Evolutionary conservation across 106 monocot genomes (phyloP).

Genomic region (Dendrobium nobile): DNA sequence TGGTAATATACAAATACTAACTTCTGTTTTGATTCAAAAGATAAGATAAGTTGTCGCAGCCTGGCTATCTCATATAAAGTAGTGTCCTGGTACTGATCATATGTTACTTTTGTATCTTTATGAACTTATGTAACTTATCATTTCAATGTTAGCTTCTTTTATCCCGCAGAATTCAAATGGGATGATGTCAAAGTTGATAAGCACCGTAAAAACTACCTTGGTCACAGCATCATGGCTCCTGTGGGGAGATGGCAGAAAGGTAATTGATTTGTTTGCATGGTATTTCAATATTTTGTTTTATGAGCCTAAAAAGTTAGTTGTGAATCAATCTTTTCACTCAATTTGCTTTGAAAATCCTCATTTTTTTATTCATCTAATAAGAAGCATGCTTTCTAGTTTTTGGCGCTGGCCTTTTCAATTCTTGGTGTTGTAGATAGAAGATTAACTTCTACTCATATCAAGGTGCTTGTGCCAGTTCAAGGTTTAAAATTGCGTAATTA

Average conservation of each 20-base stretch:
- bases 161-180: conserved; percentile 83
- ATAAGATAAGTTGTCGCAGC: background rate
- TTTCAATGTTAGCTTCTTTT: conserved; percentile 2
- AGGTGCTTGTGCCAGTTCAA: too few relatives aligned
- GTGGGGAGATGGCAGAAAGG: conserved; percentile 99
- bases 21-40: background rate
- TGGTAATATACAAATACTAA: too few relatives aligned
- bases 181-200: conserved; percentile 99
- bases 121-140: background rate
- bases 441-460: too few relatives aligned
- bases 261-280: conserved; percentile 15
- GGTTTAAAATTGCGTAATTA: too few relatives aligned
- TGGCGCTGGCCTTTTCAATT: too few relatives aligned
- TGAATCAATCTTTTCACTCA: background rate
- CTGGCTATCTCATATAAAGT: too few relatives aligned
- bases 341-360: background rate
- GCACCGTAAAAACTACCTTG: conserved; percentile 93
- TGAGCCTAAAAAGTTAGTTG: background rate
- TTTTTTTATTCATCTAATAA: too few relatives aligned
- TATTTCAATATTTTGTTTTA: background rate
- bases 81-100: too few relatives aligned
- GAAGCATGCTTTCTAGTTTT: too few relatives aligned
- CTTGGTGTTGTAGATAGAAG: too few relatives aligned
- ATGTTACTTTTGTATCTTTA: too few relatives aligned
- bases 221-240: conserved; percentile 92